Conservation (phyloP, 495 filamentous ascomycete genomes). For the Podospora pseudopauciseta region DNA sequence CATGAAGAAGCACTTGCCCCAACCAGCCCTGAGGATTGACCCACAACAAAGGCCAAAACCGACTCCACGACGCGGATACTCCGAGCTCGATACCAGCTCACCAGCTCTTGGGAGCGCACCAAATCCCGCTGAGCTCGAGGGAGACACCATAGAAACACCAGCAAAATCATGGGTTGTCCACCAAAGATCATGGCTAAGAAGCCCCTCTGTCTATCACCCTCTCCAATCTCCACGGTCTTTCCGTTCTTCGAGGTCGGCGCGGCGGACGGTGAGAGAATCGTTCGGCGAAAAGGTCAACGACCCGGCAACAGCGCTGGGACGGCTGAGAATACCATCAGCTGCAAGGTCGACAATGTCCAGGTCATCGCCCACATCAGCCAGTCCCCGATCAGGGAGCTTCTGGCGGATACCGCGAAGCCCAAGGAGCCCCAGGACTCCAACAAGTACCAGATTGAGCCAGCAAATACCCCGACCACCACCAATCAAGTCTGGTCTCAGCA, state of each 20-base stretch:
- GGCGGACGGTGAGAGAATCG: conserved; percentile 25
- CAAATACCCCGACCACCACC: conserved; percentile 11
- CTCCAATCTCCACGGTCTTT: conserved; percentile 16
- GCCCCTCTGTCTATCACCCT: conserved; percentile 9
- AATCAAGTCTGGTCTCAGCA: background rate
- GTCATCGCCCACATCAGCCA: conserved; percentile 14
- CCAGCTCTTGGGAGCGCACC: conserved; percentile 21
- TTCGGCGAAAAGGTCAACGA: conserved; percentile 32
- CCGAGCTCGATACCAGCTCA: conserved; percentile 17
- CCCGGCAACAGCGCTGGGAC: conserved; percentile 19
- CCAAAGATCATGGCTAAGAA: conserved; percentile 15
- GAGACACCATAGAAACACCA: conserved; percentile 17
- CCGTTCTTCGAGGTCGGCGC: conserved; percentile 7
- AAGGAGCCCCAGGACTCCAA: conserved; percentile 7
- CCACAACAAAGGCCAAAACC: background rate
- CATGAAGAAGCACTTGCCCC: background rate
- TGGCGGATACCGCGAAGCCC: conserved; percentile 20
- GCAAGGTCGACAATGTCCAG: conserved; percentile 11
- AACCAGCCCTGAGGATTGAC: background rate
- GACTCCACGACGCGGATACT: conserved; percentile 3
- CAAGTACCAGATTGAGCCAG: conserved; percentile 7
- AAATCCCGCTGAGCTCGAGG: conserved; percentile 33
- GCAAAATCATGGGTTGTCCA: conserved; percentile 12
- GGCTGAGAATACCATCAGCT: conserved; percentile 10
- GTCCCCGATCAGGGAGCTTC: conserved; percentile 16